Evolutionary conservation across 306 rosid genomes (phyloP).

Genomic region (Trichosanthes truncata): DNA sequence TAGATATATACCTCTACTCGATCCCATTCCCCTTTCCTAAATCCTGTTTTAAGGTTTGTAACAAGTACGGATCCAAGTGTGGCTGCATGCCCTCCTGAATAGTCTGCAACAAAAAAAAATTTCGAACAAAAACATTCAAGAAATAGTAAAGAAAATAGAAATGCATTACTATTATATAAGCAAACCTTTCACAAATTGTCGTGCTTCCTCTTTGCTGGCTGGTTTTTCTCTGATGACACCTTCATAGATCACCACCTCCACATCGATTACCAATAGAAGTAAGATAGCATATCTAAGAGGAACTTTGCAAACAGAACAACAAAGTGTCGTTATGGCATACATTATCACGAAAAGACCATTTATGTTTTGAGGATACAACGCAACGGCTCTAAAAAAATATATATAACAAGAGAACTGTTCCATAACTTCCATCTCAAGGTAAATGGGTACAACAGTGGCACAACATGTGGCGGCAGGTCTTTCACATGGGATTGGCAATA

Average conservation of each 20-base stretch:
- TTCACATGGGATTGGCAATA: not conserved
- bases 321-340: constrained; percentile 14
- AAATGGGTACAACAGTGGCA: not conserved
- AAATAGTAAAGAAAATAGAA: not conserved
- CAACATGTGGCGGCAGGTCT: not conserved
- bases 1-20: constrained; percentile 55
- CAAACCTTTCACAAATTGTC: constrained; percentile 74
- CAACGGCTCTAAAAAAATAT: not conserved
- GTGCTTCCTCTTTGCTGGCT: constrained; percentile 82
- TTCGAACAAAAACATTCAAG: not conserved
- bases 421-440: not conserved
- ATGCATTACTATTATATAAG: not conserved
- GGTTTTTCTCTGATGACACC: constrained; percentile 91
- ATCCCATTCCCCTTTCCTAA: constrained; percentile 83
- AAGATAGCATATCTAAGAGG: constrained; percentile 22
- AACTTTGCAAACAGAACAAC: constrained; percentile 1
- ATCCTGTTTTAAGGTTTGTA: constrained; percentile 82
- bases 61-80: constrained; percentile 85
- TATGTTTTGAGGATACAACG: constrained; percentile 38
- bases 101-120: constrained; percentile 37
- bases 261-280: constrained; percentile 42
- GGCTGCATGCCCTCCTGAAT: constrained; percentile 76
- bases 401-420: not conserved
- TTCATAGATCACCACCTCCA: constrained; percentile 98
- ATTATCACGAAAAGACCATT: constrained; percentile 49